A percentile compares a stretch with the other conserved stretches of the same genome.
Evolutionary conservation across 257 asterid species (phyloP).

Genomic region (Mitragyna speciosa): DNA sequence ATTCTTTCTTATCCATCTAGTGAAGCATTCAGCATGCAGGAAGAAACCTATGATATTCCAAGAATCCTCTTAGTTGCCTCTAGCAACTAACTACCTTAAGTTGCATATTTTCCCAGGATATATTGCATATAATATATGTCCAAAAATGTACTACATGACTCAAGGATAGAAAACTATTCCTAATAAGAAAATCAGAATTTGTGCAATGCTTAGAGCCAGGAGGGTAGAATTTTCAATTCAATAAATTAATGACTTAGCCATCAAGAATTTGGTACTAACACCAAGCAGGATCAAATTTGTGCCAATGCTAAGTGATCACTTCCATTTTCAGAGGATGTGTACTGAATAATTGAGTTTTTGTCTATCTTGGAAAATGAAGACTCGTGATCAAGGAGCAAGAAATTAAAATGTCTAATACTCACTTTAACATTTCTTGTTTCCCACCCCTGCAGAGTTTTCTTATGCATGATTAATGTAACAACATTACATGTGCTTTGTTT

Average conservation of each 20-base stretch:
- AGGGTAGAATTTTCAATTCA: neutral
- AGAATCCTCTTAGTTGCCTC: too few species aligned
- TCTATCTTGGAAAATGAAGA: neutral
- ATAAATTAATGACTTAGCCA: neutral
- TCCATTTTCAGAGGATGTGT: neutral
- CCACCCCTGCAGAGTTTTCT: neutral
- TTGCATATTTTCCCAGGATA: too few species aligned
- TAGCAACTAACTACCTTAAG: too few species aligned
- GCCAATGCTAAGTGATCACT: neutral
- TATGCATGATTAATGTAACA: neutral
- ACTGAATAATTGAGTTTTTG: neutral
- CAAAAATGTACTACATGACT: too few species aligned
- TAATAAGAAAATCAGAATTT: neutral
- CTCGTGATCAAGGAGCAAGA: neutral
- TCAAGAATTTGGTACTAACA: neutral
- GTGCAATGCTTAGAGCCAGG: neutral
- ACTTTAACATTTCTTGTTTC: neutral
- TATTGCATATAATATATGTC: too few species aligned
- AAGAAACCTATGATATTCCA: slow-evolving; percentile 1
- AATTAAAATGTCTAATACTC: neutral
- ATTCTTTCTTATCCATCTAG: slow-evolving; percentile 15
- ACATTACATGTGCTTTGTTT: neutral
- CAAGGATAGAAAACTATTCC: too few species aligned
- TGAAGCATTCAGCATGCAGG: too few species aligned
- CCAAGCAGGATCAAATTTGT: neutral